A percentile compares a stretch with the other conserved stretches of the same genome.
phyloP scores from a whole-genome alignment of 306 rosid species.

The Corylus americana region DNA sequence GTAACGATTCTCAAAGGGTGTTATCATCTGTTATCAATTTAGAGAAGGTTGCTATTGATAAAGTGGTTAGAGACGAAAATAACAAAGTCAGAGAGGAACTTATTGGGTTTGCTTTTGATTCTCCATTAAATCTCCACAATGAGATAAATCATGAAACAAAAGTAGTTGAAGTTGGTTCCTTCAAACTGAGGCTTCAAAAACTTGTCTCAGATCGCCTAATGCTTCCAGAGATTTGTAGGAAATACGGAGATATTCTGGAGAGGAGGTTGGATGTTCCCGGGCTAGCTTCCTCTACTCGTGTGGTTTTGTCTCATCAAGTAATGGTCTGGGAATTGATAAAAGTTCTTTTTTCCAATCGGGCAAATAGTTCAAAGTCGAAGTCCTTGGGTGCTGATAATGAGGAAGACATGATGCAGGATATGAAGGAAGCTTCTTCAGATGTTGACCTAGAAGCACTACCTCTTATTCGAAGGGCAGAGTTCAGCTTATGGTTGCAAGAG shows the following conservation, averaged over 20 bases:
- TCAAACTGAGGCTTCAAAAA: conserved; percentile 71
- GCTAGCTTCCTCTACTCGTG: conserved; percentile 57
- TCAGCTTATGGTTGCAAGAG: conserved; percentile 95
- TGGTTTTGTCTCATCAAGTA: conserved; percentile 78
- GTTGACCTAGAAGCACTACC: conserved; percentile 83
- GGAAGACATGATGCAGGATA: conserved; percentile 95
- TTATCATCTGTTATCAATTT: conserved; percentile 76
- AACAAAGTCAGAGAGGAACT: conserved; percentile 71
- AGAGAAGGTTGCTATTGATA: conserved; percentile 90
- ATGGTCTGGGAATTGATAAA: conserved; percentile 94
- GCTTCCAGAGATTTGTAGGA: conserved; percentile 75
- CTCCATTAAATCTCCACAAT: conserved; percentile 75
- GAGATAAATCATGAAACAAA: conserved; percentile 58
- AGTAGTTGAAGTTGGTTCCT: conserved; percentile 69
- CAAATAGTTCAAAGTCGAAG: conserved; percentile 49
- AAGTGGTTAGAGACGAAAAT: conserved; percentile 81
- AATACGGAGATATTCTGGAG: conserved; percentile 74
- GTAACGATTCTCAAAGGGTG: conserved; percentile 46
- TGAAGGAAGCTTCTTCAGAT: conserved; percentile 60
- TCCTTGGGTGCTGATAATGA: conserved; percentile 68
- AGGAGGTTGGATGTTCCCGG: conserved; percentile 76
- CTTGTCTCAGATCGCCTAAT: conserved; percentile 57
- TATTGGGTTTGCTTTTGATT: conserved; percentile 60
- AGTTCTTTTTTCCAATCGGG: conserved; percentile 82
- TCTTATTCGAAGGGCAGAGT: conserved; percentile 89